A percentile compares a stretch with the other conserved stretches of the same genome.
Evolutionary conservation across 2,329 filamentous ascomycete species (phyloP).

Genomic region (Neofusicoccum kwambonambiense): DNA sequence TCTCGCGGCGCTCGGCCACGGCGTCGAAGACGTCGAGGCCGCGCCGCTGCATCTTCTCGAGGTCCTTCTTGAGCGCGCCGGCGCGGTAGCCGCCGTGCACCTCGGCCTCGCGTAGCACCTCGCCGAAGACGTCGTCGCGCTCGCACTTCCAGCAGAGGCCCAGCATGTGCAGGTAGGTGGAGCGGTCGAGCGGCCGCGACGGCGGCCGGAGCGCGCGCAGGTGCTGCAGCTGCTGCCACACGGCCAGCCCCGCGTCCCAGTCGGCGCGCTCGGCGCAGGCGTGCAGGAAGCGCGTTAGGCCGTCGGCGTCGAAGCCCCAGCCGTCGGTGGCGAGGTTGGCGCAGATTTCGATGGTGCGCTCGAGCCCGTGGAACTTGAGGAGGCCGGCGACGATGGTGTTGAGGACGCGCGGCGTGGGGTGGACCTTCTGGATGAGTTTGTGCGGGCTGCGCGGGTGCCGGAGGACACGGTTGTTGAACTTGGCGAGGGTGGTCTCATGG

Average conservation of each 20-base stretch:
- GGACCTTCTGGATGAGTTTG: slow-evolving; percentile 44
- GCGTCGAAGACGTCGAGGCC: not conserved
- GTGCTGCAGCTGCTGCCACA: slow-evolving; percentile 45
- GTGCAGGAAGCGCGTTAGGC: slow-evolving; percentile 39
- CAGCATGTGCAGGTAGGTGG: slow-evolving; percentile 14
- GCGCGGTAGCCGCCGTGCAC: not conserved
- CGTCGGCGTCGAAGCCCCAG: slow-evolving; percentile 45
- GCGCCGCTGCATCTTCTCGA: not conserved
- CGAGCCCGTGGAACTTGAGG: slow-evolving; percentile 46
- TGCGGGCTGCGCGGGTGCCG: slow-evolving; percentile 22
- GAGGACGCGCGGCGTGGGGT: slow-evolving; percentile 46
- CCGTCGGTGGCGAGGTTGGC: slow-evolving; percentile 44
- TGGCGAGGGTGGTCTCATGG: not conserved
- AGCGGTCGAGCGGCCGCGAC: not conserved
- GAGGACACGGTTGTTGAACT: slow-evolving; percentile 3
- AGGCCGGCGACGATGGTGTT: slow-evolving; percentile 42
- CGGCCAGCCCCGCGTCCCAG: slow-evolving; percentile 34
- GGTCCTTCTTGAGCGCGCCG: not conserved
- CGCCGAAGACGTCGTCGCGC: not conserved
- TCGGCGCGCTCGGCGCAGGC: slow-evolving; percentile 42
- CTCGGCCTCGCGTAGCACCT: slow-evolving; percentile 1
- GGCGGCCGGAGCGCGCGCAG: slow-evolving; percentile 21
- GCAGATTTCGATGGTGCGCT: slow-evolving; percentile 43
- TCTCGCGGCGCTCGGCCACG: not conserved
- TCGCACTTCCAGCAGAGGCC: slow-evolving; percentile 12